Evolutionary conservation across 1,284 basidiomycete species (phyloP).

Genomic region (Pascua guehoae): DNA sequence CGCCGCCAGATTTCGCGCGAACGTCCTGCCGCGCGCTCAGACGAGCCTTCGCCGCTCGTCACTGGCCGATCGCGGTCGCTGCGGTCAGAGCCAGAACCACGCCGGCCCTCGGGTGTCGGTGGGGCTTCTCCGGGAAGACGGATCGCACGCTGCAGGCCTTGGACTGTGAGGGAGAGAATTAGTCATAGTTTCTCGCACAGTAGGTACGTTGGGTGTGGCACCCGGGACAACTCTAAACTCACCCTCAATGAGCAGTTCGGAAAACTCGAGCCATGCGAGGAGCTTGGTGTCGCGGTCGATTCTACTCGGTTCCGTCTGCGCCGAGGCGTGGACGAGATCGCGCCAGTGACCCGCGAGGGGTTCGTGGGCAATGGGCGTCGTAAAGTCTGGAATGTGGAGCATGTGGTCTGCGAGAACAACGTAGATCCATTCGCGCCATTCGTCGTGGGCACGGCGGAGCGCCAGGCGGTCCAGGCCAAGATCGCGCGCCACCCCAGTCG

Average conservation of each 20-base stretch:
- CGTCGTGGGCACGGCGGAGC: conserved; percentile 31
- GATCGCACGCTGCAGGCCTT: conserved; percentile 4
- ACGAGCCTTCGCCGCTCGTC: not conserved
- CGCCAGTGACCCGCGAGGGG: conserved; percentile 36
- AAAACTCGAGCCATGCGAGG: conserved; percentile 47
- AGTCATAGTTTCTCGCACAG: not conserved
- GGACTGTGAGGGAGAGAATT: not conserved
- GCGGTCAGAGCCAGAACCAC: too few relatives aligned
- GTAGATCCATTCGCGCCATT: conserved; percentile 48
- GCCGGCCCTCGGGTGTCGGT: not conserved
- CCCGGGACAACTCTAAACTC: not conserved
- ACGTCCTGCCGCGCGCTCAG: not conserved
- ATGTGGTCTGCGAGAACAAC: conserved; percentile 45
- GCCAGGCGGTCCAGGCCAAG: conserved; percentile 28
- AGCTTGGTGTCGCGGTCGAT: conserved; percentile 45
- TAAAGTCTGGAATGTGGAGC: conserved; percentile 35
- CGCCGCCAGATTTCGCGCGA: conserved; percentile 31
- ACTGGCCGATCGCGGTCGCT: too few relatives aligned
- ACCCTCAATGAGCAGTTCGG: conserved; percentile 41
- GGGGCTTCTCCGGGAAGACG: conserved; percentile 2
- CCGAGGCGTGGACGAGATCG: conserved; percentile 26
- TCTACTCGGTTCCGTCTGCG: conserved; percentile 31
- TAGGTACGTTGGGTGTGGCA: too few relatives aligned
- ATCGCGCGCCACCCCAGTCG: conserved; percentile 36
- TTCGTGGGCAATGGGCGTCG: conserved; percentile 32